Conservation (phyloP, 257 asterid genomes). For the Mitragyna speciosa region DNA sequence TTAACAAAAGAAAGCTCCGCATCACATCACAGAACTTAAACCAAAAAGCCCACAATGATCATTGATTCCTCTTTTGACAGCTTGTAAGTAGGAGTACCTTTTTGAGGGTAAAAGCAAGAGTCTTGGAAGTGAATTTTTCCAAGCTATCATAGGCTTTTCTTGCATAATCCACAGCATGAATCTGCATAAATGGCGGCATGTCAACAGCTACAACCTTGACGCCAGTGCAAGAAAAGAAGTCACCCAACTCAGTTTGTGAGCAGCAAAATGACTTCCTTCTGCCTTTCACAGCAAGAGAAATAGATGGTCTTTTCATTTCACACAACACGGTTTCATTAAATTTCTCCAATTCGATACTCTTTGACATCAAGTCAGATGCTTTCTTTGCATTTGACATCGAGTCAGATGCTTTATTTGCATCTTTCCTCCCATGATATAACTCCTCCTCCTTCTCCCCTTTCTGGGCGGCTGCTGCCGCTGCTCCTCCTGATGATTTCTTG, state of each 20-base stretch:
- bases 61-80: background rate
- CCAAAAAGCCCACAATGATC: background rate
- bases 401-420: conserved; percentile 36
- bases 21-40: background rate
- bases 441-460: conserved; percentile 22
- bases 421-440: conserved; percentile 32
- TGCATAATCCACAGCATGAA: conserved; percentile 90
- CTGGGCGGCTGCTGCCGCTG: background rate
- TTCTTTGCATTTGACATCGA: conserved; percentile 40
- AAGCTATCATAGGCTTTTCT: conserved; percentile 86
- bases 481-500: conserved; percentile 31
- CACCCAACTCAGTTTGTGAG: conserved; percentile 65
- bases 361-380: conserved; percentile 34
- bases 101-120: conserved; percentile 84
- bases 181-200: conserved; percentile 96
- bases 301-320: conserved; percentile 39
- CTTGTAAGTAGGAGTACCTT: conserved; percentile 42
- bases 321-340: conserved; percentile 14
- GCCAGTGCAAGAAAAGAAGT: conserved; percentile 63
- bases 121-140: conserved; percentile 91
- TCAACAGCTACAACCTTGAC: conserved; percentile 90
- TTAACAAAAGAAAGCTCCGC: background rate
- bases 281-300: conserved; percentile 33
- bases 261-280: conserved; percentile 70
- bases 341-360: conserved; percentile 34